A percentile compares a stretch with the other conserved stretches of the same genome.
These are phyloP conservation scores for Pedinophyceae sp. DNA, from an alignment of 139 green algal genomes.

Conservation along the genomic window DNA sequence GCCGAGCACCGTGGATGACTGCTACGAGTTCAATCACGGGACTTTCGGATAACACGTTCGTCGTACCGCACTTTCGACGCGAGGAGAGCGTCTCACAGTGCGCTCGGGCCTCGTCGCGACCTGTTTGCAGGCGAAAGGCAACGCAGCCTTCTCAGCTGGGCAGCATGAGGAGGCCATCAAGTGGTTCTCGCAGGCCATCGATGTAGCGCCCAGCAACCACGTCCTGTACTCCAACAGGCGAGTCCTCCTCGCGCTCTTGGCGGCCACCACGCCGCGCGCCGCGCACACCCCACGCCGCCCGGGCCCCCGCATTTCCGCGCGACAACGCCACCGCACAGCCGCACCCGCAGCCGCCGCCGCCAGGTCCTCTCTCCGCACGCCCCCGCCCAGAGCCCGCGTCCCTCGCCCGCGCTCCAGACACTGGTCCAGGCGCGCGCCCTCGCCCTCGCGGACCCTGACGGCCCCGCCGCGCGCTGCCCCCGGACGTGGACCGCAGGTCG, in stretches of 20 bases:
- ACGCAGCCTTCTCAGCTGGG: slow-evolving; percentile 69
- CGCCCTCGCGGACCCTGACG: neutral
- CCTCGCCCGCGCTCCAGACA: no score
- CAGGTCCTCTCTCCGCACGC: neutral
- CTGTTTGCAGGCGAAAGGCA: slow-evolving; percentile 73
- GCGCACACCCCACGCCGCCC: no score
- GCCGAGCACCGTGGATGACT: no score
- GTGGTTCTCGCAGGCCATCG: slow-evolving; percentile 67
- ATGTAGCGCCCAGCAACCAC: slow-evolving; percentile 69
- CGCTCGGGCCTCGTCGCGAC: no score
- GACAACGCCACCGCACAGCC: neutral
- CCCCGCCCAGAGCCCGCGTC: no score
- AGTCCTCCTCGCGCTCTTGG: slow-evolving; percentile 28
- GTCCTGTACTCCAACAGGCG: slow-evolving; percentile 92
- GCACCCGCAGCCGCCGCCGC: neutral
- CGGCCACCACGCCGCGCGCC: no score
- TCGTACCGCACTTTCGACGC: no score
- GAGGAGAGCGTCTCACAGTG: no score
- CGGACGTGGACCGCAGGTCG: neutral
- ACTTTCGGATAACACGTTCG: no score
- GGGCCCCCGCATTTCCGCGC: no score
- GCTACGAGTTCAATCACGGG: no score
- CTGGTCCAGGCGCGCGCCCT: no score
- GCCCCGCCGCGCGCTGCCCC: neutral
- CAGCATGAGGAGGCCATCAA: slow-evolving; percentile 68